Conservation (phyloP, 768 basidiomycete genomes). For the Pholiota microspora region DNA sequence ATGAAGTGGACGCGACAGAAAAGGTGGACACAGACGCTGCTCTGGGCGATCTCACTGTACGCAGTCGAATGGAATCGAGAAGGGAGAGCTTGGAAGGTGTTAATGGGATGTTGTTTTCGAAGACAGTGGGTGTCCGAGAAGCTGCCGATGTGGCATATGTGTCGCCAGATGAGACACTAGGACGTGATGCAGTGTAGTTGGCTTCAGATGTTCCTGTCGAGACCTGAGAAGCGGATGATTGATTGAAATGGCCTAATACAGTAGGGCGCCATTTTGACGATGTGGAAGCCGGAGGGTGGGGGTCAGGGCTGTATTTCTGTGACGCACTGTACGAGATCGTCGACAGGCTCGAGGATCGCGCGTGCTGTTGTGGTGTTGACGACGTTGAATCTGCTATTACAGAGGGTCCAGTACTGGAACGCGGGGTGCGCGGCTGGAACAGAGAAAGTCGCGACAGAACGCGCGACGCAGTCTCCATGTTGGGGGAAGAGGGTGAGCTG, state of each 20-base stretch:
- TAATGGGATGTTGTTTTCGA: conserved; percentile 39
- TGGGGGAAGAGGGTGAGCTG: conserved; percentile 30
- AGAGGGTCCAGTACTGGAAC: conserved; percentile 27
- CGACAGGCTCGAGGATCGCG: conserved; percentile 49
- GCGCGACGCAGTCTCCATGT: conserved; percentile 30
- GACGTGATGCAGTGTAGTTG: conserved; percentile 24
- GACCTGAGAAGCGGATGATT: conserved; percentile 42
- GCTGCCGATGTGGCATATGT: conserved; percentile 51
- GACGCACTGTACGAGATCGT: conserved; percentile 31
- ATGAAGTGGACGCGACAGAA: conserved; percentile 17
- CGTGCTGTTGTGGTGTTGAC: conserved; percentile 33
- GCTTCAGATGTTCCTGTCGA: conserved; percentile 39
- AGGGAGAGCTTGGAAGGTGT: conserved; percentile 40
- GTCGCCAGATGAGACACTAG: conserved; percentile 52
- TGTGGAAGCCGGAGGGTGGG: conserved; percentile 17
- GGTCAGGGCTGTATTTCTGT: conserved; percentile 11
- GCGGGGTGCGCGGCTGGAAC: conserved; percentile 39
- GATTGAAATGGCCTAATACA: conserved; percentile 62
- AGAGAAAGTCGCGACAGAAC: conserved; percentile 42
- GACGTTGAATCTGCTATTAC: conserved; percentile 18
- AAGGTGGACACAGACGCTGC: conserved; percentile 33
- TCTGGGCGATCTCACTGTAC: conserved; percentile 27
- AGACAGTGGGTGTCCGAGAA: conserved; percentile 46
- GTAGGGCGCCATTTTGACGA: conserved; percentile 61
- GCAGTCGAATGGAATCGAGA: conserved; percentile 38